Evolutionary conservation across 257 asterid species (phyloP).

Genomic region (Solanum appendiculatum): DNA sequence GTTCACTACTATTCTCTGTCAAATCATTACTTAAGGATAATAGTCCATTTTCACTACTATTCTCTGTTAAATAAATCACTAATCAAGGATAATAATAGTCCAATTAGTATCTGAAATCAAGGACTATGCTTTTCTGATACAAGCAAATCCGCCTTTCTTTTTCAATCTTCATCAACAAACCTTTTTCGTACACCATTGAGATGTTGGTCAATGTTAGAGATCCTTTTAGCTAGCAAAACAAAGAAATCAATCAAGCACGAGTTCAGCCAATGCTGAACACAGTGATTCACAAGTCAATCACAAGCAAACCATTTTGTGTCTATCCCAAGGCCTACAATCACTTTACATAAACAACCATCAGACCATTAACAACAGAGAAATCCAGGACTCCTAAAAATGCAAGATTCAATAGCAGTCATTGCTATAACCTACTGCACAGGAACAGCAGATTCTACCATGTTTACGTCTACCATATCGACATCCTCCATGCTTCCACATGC

Average conservation of each 20-base stretch:
- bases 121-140: neutral
- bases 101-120: neutral
- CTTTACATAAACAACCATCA: conserved; percentile 35
- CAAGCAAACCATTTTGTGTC: conserved; percentile 24
- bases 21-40: neutral
- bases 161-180: neutral
- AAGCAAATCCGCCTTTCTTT: neutral
- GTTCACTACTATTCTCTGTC: neutral
- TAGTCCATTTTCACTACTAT: neutral
- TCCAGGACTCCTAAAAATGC: conserved; percentile 8
- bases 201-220: conserved; percentile 6
- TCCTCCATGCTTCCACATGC: conserved; percentile 8
- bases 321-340: conserved; percentile 12
- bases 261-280: conserved; percentile 71
- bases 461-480: conserved; percentile 12
- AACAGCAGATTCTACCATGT: conserved; percentile 13
- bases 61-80: neutral
- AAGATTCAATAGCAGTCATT: conserved; percentile 1
- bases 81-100: neutral
- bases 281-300: conserved; percentile 21
- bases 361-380: neutral
- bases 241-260: conserved; percentile 25
- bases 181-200: neutral
- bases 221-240: conserved; percentile 34
- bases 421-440: conserved; percentile 3